Conservation (phyloP, 257 asterid species). For the Cruciata laevipes region DNA sequence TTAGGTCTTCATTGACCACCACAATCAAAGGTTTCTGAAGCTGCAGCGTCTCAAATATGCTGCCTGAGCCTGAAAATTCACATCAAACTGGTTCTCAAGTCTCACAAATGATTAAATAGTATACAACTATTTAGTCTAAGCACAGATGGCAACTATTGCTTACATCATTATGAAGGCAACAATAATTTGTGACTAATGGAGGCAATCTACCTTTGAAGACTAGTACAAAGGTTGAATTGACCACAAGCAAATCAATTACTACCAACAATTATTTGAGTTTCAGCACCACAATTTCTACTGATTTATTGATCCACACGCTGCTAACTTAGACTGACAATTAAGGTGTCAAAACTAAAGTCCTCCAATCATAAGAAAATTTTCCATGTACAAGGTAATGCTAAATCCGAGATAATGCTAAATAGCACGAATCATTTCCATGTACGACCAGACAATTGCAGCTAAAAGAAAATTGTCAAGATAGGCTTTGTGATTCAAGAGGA, state of each 20-base stretch:
- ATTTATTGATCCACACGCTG: neutral
- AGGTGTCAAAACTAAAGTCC: neutral
- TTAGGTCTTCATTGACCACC: conserved; percentile 86
- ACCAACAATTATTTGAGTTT: neutral
- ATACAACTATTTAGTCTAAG: neutral
- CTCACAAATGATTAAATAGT: neutral
- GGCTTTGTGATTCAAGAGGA: neutral
- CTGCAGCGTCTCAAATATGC: conserved; percentile 85
- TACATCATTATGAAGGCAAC: neutral
- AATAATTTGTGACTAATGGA: neutral
- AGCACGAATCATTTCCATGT: neutral
- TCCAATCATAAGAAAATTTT: neutral
- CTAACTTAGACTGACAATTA: neutral
- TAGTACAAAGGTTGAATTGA: neutral
- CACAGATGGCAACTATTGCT: neutral
- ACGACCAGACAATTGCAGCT: neutral
- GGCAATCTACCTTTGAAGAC: neutral
- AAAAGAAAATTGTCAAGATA: neutral
- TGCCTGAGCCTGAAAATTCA: conserved; percentile 69
- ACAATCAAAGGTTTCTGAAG: conserved; percentile 68
- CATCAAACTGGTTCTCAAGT: neutral
- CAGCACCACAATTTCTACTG: neutral
- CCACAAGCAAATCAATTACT: neutral
- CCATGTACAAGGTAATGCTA: neutral
- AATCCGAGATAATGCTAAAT: neutral